These are phyloP conservation scores for Kalmanozyma brasiliensis DNA, from an alignment of 1,284 basidiomycete species.

Conservation along the genomic window DNA sequence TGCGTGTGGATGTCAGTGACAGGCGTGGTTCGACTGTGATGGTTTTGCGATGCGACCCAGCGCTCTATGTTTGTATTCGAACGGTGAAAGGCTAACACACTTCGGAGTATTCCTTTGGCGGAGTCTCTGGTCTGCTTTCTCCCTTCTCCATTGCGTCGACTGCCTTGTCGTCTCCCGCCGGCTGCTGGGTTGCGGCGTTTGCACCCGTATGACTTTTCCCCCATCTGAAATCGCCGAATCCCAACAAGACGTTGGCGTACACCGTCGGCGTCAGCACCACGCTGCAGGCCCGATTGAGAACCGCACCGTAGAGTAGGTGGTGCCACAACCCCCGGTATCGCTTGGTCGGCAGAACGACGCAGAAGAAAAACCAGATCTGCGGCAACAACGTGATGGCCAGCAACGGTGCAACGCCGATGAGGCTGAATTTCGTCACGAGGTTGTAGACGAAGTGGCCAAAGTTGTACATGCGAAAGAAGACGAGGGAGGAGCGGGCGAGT, in stretches of 20 bases:
- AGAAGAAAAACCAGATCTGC: slow-evolving; percentile 35
- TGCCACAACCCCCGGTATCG: slow-evolving; percentile 17
- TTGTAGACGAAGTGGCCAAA: slow-evolving; percentile 34
- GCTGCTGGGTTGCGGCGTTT: slow-evolving; percentile 8
- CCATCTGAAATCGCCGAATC: slow-evolving; percentile 34
- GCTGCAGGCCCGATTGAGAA: slow-evolving; percentile 24
- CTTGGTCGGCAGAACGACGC: slow-evolving; percentile 17
- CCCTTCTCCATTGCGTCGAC: slow-evolving; percentile 19
- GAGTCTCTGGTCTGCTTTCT: slow-evolving; percentile 6
- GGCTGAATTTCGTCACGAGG: slow-evolving; percentile 19
- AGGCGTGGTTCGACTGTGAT: no score
- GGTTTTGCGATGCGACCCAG: no score
- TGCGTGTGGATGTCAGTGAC: no score
- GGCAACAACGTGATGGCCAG: slow-evolving; percentile 30
- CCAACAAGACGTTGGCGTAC: slow-evolving; percentile 31
- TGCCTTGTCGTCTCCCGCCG: slow-evolving; percentile 1
- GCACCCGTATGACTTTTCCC: slow-evolving; percentile 29
- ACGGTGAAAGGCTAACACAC: slow-evolving; percentile 3
- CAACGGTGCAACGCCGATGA: slow-evolving; percentile 20
- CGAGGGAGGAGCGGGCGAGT: slow-evolving; percentile 18
- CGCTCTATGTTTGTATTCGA: no score
- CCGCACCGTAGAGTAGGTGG: slow-evolving; percentile 22
- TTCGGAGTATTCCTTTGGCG: slow-evolving; percentile 27
- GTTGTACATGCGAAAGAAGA: slow-evolving; percentile 35
- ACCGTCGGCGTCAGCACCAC: slow-evolving; percentile 28